These are phyloP conservation scores for Pseudogymnoascus sp. DNA, from an alignment of 2,329 filamentous ascomycete species.

Conservation along the genomic window DNA sequence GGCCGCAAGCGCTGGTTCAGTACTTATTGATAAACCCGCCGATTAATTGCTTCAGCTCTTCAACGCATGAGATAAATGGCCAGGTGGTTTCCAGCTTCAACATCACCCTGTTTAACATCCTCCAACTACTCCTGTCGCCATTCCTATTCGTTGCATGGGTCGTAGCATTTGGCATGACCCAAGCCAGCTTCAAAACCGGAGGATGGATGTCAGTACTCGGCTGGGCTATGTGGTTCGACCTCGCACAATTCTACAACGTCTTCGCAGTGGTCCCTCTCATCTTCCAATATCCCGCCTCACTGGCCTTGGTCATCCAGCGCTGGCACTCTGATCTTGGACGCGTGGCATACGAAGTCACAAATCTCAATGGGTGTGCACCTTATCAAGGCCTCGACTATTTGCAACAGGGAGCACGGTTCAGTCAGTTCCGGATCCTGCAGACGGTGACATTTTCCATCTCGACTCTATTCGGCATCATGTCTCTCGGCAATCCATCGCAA, in stretches of 20 bases:
- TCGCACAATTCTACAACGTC: not conserved
- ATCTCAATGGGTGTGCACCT: not conserved
- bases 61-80: not conserved
- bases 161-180: not conserved
- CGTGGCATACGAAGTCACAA: not conserved
- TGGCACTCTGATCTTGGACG: not conserved
- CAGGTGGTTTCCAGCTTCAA: not conserved
- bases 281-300: not conserved
- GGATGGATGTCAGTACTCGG: not conserved
- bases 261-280: not conserved
- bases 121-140: not conserved
- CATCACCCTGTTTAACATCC: not conserved
- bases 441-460: not conserved
- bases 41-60: not conserved
- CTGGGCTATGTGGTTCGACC: not conserved
- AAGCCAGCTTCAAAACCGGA: not conserved
- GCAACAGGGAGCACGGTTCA: not conserved
- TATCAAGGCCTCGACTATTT: not conserved
- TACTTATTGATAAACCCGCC: not conserved
- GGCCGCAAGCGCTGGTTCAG: not conserved
- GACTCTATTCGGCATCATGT: not conserved
- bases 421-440: not conserved
- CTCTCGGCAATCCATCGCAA: not conserved
- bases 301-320: not conserved
- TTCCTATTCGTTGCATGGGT: not conserved